Conservation (phyloP, 1,139 yeast species). For the Suhomyces bolitotheri region DNA sequence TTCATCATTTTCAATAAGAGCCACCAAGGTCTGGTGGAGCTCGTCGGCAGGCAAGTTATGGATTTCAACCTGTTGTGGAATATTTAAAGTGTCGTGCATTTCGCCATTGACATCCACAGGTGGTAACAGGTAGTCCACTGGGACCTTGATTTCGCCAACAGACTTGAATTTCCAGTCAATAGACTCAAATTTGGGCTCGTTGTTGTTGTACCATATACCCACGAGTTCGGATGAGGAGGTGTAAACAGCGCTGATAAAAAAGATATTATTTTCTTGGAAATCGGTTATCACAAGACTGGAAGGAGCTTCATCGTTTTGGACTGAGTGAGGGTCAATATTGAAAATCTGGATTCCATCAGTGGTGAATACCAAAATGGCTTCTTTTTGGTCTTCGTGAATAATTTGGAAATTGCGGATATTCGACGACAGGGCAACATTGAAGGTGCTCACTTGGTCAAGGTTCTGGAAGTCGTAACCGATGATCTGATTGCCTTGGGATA, state of each 20-base stretch:
- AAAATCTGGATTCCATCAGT: conserved; percentile 35
- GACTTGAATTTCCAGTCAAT: conserved; percentile 23
- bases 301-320: conserved; percentile 11
- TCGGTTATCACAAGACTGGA: conserved; percentile 13
- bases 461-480: conserved; percentile 8
- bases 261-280: conserved; percentile 8
- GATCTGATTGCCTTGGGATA: conserved; percentile 7
- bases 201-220: conserved; percentile 43
- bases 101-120: background rate
- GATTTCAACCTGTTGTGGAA: conserved; percentile 16
- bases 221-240: conserved; percentile 12
- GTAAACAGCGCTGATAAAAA: conserved; percentile 17
- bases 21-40: conserved; percentile 24
- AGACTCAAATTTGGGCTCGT: conserved; percentile 25
- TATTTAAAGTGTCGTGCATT: conserved; percentile 15
- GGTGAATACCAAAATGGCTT: conserved; percentile 29
- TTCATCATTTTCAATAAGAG: conserved; percentile 12
- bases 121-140: conserved; percentile 16
- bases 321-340: conserved; percentile 22
- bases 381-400: conserved; percentile 11
- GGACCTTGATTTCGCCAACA: conserved; percentile 19
- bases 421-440: conserved; percentile 5
- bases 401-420: conserved; percentile 11
- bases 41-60: conserved; percentile 25
- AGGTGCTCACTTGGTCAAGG: conserved; percentile 4